Conservation (phyloP, 148 eudicot species). For the Selenicereus undatus region DNA sequence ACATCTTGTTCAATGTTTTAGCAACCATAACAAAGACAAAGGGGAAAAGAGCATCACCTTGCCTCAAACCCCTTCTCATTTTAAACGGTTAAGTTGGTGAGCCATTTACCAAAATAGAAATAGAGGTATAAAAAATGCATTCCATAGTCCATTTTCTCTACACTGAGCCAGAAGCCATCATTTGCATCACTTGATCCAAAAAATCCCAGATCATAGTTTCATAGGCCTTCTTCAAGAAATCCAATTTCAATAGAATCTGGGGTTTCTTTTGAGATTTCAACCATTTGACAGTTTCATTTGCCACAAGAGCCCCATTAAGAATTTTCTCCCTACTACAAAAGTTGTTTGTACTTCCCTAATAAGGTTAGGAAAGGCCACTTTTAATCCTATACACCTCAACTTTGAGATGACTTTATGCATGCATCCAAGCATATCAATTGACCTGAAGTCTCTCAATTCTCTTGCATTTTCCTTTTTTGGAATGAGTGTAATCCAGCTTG, state of each 20-base stretch:
- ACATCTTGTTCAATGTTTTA: background rate
- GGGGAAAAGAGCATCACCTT: background rate
- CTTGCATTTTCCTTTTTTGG: too few relatives aligned
- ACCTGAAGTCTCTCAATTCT: too few relatives aligned
- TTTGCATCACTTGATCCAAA: conserved; percentile 3
- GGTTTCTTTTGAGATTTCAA: too few relatives aligned
- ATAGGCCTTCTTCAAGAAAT: background rate
- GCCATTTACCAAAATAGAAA: background rate
- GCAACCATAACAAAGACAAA: background rate
- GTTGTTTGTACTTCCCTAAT: too few relatives aligned
- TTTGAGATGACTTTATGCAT: too few relatives aligned
- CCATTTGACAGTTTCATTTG: too few relatives aligned
- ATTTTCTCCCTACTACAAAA: too few relatives aligned
- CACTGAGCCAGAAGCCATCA: background rate
- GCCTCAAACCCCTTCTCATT: background rate
- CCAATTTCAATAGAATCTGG: background rate
- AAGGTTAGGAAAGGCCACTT: too few relatives aligned
- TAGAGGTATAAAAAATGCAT: background rate
- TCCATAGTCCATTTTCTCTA: background rate
- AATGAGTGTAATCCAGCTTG: too few relatives aligned
- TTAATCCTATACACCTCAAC: too few relatives aligned
- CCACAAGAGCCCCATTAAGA: too few relatives aligned
- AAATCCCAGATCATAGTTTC: background rate
- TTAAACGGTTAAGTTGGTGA: background rate
- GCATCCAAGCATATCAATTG: too few relatives aligned